These are phyloP conservation scores for Harringtonia aguacate DNA, from an alignment of 2,329 filamentous ascomycete species.

Conservation along the genomic window DNA sequence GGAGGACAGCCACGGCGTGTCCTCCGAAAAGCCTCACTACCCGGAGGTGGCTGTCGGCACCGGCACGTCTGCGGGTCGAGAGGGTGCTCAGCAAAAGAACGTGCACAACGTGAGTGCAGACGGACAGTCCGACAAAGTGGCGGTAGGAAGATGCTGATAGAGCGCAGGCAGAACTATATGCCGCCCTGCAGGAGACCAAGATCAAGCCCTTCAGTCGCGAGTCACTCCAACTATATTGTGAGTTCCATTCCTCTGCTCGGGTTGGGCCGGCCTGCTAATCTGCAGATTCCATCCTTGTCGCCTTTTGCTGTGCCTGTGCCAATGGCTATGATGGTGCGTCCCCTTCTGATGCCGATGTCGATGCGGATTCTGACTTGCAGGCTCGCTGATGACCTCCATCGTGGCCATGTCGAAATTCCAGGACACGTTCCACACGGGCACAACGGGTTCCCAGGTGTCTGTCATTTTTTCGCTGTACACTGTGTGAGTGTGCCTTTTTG, in stretches of 20 bases:
- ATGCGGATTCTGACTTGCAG: not conserved
- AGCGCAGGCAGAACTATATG: conserved; percentile 33
- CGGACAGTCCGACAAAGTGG: too few relatives aligned
- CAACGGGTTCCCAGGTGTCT: conserved; percentile 26
- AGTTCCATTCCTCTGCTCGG: conserved; percentile 3
- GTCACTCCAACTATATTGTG: conserved; percentile 30
- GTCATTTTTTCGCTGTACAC: conserved; percentile 36
- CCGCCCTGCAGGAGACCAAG: conserved; percentile 32
- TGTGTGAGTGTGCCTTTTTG: conserved; percentile 24
- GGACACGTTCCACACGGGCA: conserved; percentile 25
- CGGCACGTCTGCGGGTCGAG: not conserved
- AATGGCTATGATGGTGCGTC: conserved; percentile 31
- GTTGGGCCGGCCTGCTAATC: not conserved
- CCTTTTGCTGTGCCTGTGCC: conserved; percentile 35
- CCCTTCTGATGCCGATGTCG: too few relatives aligned
- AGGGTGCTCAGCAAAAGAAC: conserved; percentile 2
- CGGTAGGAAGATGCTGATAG: too few relatives aligned
- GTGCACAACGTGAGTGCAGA: conserved; percentile 5
- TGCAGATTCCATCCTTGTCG: conserved; percentile 30
- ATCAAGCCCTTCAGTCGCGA: conserved; percentile 30
- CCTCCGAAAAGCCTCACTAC: conserved; percentile 1
- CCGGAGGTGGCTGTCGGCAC: conserved; percentile 3
- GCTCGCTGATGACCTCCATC: conserved; percentile 32
- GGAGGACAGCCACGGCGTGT: not conserved
- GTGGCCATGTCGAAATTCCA: conserved; percentile 33